Evolutionary conservation across 2,329 filamentous ascomycete genomes (phyloP).

Genomic region (Hymenoscyphus fraxineus): DNA sequence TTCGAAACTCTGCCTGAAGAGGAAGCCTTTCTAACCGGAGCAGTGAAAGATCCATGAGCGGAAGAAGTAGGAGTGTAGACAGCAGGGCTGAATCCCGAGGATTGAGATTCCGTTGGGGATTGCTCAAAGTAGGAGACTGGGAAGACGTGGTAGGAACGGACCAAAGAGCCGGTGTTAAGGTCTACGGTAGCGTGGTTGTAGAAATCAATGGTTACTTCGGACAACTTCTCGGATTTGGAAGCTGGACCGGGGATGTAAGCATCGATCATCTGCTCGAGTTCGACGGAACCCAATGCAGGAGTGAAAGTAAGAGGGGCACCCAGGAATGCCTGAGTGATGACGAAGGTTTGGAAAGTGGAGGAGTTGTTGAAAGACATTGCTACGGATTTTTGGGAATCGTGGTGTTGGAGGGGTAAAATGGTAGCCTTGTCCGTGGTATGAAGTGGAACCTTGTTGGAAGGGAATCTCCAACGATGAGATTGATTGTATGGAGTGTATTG

Average conservation of each 20-base stretch:
- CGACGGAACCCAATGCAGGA: constrained; percentile 58
- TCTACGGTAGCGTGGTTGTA: constrained; percentile 54
- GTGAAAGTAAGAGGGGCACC: constrained; percentile 61
- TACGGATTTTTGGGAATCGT: constrained; percentile 7
- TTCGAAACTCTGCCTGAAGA: constrained; percentile 25
- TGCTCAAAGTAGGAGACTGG: constrained; percentile 37
- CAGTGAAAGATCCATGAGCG: constrained; percentile 28
- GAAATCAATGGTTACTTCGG: constrained; percentile 56
- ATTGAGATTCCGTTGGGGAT: constrained; percentile 39
- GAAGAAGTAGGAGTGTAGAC: constrained; percentile 40
- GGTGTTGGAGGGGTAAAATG: constrained; percentile 3
- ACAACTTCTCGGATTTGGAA: constrained; percentile 56
- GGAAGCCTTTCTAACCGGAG: constrained; percentile 14
- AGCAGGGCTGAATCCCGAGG: constrained; percentile 49
- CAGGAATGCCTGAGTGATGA: constrained; percentile 55
- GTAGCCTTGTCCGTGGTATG: constrained; percentile 4
- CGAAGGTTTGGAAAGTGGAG: constrained; percentile 31
- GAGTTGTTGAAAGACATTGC: constrained; percentile 19
- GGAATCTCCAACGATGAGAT: not conserved
- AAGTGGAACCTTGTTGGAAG: not conserved
- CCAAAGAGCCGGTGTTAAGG: constrained; percentile 55
- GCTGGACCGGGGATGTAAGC: constrained; percentile 52
- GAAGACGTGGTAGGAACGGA: constrained; percentile 40
- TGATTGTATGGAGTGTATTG: not conserved
- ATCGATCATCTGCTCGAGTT: constrained; percentile 59